Conservation (phyloP, 2,329 filamentous ascomycete species). For the Macroventuria anomochaeta region DNA sequence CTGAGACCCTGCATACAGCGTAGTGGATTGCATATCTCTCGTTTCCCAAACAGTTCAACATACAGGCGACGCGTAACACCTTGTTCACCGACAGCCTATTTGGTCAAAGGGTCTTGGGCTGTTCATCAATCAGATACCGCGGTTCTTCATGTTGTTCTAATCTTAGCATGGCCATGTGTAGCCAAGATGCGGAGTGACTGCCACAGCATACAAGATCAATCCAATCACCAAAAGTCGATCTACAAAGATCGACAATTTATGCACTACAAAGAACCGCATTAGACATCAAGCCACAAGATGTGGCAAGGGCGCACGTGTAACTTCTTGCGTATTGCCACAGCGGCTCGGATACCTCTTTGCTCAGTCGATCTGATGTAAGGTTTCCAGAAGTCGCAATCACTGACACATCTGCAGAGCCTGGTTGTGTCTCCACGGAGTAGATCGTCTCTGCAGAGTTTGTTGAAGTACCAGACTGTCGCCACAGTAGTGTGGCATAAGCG, state of each 20-base stretch:
- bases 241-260: slow-evolving; percentile 12
- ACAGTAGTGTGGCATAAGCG: too few relatives aligned
- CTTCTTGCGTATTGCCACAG: slow-evolving; percentile 16
- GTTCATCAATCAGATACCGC: slow-evolving; percentile 8
- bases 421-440: neutral
- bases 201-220: neutral
- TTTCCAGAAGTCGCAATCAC: neutral
- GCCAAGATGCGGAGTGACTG: slow-evolving; percentile 8
- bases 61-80: slow-evolving; percentile 22
- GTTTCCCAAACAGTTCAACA: neutral
- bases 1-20: slow-evolving; percentile 1
- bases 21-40: neutral
- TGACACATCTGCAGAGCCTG: neutral
- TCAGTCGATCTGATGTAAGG: neutral
- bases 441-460: neutral
- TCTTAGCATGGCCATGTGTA: slow-evolving; percentile 7
- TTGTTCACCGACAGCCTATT: neutral
- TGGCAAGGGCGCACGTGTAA: slow-evolving; percentile 13
- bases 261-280: neutral
- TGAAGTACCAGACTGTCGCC: slow-evolving; percentile 4
- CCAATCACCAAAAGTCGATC: slow-evolving; percentile 7
- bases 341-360: slow-evolving; percentile 10
- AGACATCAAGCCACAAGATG: slow-evolving; percentile 1
- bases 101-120: neutral
- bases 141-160: slow-evolving; percentile 6